These are phyloP conservation scores for Penicillium cataractarum DNA, from an alignment of 495 filamentous ascomycete genomes.

Conservation along the genomic window DNA sequence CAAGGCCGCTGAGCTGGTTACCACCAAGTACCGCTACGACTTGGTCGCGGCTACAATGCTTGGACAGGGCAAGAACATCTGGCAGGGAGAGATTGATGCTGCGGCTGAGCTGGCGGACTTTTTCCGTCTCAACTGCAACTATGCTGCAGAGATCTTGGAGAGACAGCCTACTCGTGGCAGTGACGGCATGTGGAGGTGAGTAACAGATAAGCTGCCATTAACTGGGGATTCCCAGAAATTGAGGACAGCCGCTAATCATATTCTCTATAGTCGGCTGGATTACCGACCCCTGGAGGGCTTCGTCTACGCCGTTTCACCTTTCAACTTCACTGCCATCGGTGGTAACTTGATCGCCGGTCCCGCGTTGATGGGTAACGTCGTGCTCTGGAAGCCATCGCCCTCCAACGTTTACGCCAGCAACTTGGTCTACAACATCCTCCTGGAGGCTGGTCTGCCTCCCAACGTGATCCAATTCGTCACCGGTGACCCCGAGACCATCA, in stretches of 20 bases:
- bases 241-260: background rate
- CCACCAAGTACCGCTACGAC: slow-evolving; percentile 89
- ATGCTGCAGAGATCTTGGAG: slow-evolving; percentile 73
- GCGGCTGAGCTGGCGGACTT: slow-evolving; percentile 92
- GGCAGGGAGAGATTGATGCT: slow-evolving; percentile 96
- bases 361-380: slow-evolving; percentile 82
- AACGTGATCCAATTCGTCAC: slow-evolving; percentile 85
- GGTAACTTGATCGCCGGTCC: slow-evolving; percentile 76
- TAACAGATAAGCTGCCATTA: background rate
- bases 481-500: slow-evolving; percentile 76
- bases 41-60: slow-evolving; percentile 93
- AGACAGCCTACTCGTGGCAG: slow-evolving; percentile 66
- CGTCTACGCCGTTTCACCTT: slow-evolving; percentile 83
- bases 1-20: slow-evolving; percentile 88
- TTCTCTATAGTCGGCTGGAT: slow-evolving; percentile 60
- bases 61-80: slow-evolving; percentile 95
- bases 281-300: slow-evolving; percentile 86
- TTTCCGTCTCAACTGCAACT: slow-evolving; percentile 79
- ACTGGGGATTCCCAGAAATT: background rate
- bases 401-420: slow-evolving; percentile 74
- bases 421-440: slow-evolving; percentile 78
- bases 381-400: slow-evolving; percentile 87
- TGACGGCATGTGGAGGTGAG: slow-evolving; percentile 70
- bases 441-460: slow-evolving; percentile 81
- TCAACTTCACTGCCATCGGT: slow-evolving; percentile 89